These are phyloP conservation scores for Teratosphaeria pseudoeucalypti DNA, from an alignment of 2,329 filamentous ascomycete genomes.

Conservation along the genomic window DNA sequence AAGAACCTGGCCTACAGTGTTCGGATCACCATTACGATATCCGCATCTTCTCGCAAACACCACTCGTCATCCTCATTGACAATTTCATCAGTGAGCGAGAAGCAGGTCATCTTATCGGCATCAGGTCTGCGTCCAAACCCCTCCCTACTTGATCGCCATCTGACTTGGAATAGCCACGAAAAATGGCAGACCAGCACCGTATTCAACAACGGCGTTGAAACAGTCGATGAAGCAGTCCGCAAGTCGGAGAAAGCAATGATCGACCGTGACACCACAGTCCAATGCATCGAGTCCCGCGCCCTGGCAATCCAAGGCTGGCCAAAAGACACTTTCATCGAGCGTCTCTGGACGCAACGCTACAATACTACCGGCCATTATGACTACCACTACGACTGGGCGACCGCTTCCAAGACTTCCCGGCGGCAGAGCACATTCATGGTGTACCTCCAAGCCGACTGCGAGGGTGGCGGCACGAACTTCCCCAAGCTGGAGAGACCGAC, in stretches of 20 bases:
- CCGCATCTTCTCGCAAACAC: constrained; percentile 43
- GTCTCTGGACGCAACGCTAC: constrained; percentile 51
- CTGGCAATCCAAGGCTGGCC: constrained; percentile 52
- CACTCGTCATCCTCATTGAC: constrained; percentile 50
- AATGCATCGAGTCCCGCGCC: constrained; percentile 50
- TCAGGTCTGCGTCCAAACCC: constrained; percentile 35
- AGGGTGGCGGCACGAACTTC: constrained; percentile 52
- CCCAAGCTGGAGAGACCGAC: constrained; percentile 38
- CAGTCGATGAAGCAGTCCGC: constrained; percentile 39
- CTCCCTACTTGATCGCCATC: constrained; percentile 1
- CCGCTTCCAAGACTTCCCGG: constrained; percentile 17
- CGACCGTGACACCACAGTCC: constrained; percentile 37
- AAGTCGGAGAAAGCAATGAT: constrained; percentile 45
- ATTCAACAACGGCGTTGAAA: constrained; percentile 39
- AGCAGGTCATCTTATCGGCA: constrained; percentile 39
- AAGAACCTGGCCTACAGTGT: constrained; percentile 30
- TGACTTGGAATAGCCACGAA: constrained; percentile 22
- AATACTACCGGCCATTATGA: constrained; percentile 47
- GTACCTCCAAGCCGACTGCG: constrained; percentile 43
- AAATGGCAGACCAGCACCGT: constrained; percentile 47
- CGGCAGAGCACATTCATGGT: constrained; percentile 53
- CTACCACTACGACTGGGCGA: constrained; percentile 51
- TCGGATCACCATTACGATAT: constrained; percentile 29
- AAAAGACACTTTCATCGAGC: constrained; percentile 47
- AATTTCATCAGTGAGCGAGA: constrained; percentile 42